These are phyloP conservation scores for Talaromyces atroroseus DNA, from an alignment of 2,329 filamentous ascomycete species.

Conservation along the genomic window DNA sequence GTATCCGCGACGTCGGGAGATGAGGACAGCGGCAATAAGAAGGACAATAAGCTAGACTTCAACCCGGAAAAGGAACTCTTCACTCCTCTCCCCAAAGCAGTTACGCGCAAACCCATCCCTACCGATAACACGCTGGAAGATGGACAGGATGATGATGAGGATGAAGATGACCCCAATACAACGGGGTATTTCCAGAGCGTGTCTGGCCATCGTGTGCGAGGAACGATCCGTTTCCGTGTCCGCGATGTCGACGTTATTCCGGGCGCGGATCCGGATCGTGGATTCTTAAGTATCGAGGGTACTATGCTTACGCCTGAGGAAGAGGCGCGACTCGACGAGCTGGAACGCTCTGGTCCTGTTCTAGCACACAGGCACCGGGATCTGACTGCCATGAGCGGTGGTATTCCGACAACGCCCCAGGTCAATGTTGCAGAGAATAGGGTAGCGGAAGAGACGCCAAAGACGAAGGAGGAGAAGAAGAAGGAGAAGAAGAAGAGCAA, in stretches of 20 bases:
- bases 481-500: slow-evolving; percentile 15
- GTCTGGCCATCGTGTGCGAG: slow-evolving; percentile 62
- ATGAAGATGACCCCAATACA: slow-evolving; percentile 50
- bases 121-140: slow-evolving; percentile 17
- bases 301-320: slow-evolving; percentile 70
- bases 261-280: slow-evolving; percentile 64
- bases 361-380: slow-evolving; percentile 27
- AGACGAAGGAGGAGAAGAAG: slow-evolving; percentile 4
- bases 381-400: slow-evolving; percentile 19
- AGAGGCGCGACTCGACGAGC: slow-evolving; percentile 55
- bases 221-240: slow-evolving; percentile 70
- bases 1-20: slow-evolving; percentile 12
- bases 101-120: slow-evolving; percentile 26
- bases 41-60: slow-evolving; percentile 17
- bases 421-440: slow-evolving; percentile 6
- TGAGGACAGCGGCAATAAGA: slow-evolving; percentile 21
- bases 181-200: slow-evolving; percentile 72
- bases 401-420: slow-evolving; percentile 12
- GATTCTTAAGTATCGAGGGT: slow-evolving; percentile 79
- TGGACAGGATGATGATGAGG: slow-evolving; percentile 28
- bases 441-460: slow-evolving; percentile 16
- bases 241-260: slow-evolving; percentile 71
- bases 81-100: slow-evolving; percentile 29
- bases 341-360: slow-evolving; percentile 43
- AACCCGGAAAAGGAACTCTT: slow-evolving; percentile 37